Conservation (phyloP, 2,329 filamentous ascomycete species). For the Colletotrichum tamarilloi region DNA sequence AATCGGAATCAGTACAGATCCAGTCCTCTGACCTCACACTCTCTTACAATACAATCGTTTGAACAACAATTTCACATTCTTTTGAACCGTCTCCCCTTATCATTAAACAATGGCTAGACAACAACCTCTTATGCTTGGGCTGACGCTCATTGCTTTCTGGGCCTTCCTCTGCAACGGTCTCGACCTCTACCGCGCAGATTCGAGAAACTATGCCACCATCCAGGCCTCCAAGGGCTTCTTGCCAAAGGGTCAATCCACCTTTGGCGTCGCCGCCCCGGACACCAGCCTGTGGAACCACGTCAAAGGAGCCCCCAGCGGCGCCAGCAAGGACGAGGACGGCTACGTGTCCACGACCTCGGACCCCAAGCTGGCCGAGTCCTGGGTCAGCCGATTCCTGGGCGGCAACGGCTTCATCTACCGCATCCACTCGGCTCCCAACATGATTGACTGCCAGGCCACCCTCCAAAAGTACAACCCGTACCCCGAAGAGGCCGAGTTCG, state of each 20-base stretch:
- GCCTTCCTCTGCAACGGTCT: neutral
- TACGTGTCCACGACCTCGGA: neutral
- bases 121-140: neutral
- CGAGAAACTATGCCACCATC: neutral
- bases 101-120: neutral
- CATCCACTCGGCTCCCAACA: slow-evolving; percentile 12
- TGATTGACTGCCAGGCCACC: slow-evolving; percentile 12
- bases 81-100: neutral
- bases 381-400: neutral
- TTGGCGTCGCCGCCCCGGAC: neutral
- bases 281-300: neutral
- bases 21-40: neutral
- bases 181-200: neutral
- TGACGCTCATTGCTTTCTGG: neutral
- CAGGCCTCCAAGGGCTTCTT: neutral
- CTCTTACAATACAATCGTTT: neutral
- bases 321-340: neutral
- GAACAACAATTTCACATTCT: neutral
- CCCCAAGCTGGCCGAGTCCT: neutral
- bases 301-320: neutral
- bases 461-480: neutral
- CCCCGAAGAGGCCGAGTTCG: neutral
- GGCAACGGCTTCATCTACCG: slow-evolving; percentile 5
- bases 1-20: neutral
- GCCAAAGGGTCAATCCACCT: neutral